Conservation (phyloP, 1,284 basidiomycete species). For the Takashimella koratensis region DNA sequence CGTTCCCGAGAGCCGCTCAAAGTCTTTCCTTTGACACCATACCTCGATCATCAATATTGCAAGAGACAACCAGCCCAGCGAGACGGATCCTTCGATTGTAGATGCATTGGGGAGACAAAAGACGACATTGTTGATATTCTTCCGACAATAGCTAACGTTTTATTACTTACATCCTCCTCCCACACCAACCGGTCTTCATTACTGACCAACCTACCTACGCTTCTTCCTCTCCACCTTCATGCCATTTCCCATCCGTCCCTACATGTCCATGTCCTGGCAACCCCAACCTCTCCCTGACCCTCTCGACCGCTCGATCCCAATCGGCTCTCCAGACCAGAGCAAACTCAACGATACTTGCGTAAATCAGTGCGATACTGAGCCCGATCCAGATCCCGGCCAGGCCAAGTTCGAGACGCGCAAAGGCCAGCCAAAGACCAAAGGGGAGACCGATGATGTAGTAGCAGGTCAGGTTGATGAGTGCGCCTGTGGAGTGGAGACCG, state of each 20-base stretch:
- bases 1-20: too few species aligned
- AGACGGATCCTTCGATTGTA: too few species aligned
- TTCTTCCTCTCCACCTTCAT: not conserved
- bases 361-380: slow-evolving; percentile 49
- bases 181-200: too few species aligned
- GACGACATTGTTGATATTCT: too few species aligned
- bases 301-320: slow-evolving; percentile 49
- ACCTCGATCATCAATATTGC: too few species aligned
- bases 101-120: too few species aligned
- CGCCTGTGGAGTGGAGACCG: slow-evolving; percentile 58
- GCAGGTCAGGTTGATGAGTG: slow-evolving; percentile 51
- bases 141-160: too few species aligned
- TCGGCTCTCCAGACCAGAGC: slow-evolving; percentile 49
- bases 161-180: too few species aligned
- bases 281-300: slow-evolving; percentile 45
- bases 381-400: slow-evolving; percentile 53
- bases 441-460: slow-evolving; percentile 54
- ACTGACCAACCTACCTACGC: too few species aligned
- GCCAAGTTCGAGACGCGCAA: slow-evolving; percentile 39
- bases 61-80: too few species aligned
- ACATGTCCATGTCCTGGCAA: slow-evolving; percentile 27
- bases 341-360: slow-evolving; percentile 42
- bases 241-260: slow-evolving; percentile 36
- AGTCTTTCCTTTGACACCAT: too few species aligned
- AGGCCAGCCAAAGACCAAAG: slow-evolving; percentile 51